Conservation (phyloP, 495 filamentous ascomycete species). For the Glonium stellatum region DNA sequence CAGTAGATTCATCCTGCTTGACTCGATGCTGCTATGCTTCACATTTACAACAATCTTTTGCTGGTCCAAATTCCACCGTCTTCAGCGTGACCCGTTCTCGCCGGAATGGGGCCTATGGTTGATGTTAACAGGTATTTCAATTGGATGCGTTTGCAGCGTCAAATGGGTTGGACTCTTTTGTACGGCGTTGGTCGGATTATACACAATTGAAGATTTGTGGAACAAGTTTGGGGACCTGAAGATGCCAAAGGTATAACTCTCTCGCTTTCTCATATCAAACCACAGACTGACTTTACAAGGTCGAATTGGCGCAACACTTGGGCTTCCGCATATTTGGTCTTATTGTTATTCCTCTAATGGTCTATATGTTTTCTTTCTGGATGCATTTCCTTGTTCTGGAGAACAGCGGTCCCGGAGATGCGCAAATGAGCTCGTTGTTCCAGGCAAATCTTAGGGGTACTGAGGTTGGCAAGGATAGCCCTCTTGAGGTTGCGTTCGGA, state of each 20-base stretch:
- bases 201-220: conserved; percentile 96
- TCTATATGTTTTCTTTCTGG: conserved; percentile 94
- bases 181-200: conserved; percentile 88
- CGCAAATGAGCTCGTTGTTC: conserved; percentile 98
- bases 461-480: conserved; percentile 87
- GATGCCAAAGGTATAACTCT: conserved; percentile 65
- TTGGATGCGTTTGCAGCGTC: conserved; percentile 95
- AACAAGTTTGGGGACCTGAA: conserved; percentile 93
- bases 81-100: conserved; percentile 76
- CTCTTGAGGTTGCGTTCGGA: conserved; percentile 80
- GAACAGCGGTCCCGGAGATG: conserved; percentile 92
- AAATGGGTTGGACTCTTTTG: conserved; percentile 96
- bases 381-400: conserved; percentile 87
- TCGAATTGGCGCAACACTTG: conserved; percentile 69
- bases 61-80: conserved; percentile 89
- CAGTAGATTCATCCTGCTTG: conserved; percentile 92
- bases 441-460: conserved; percentile 92
- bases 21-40: conserved; percentile 97
- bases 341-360: conserved; percentile 74
- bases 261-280: neutral
- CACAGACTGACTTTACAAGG: conserved; percentile 38
- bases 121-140: conserved; percentile 81
- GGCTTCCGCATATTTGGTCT: conserved; percentile 75
- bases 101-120: conserved; percentile 90
- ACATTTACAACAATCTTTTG: conserved; percentile 94